Percentiles rank a stretch among this genome's conserved stretches.
Evolutionary conservation across 805 yeast genomes (phyloP).

Genomic region (Candida patagonica): DNA sequence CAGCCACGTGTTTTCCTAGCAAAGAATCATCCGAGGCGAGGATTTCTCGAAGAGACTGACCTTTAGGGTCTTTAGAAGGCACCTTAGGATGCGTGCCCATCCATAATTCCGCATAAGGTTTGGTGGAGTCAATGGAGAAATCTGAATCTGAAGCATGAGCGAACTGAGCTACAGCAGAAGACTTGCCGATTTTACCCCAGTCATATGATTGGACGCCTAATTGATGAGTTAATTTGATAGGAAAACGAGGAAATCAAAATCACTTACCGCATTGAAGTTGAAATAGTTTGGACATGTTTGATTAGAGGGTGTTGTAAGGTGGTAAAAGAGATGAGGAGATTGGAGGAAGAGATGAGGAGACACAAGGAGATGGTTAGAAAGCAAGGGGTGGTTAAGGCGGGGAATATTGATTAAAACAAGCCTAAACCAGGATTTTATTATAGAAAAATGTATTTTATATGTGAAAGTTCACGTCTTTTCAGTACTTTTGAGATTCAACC

Average conservation of each 20-base stretch:
- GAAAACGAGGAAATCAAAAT: not conserved
- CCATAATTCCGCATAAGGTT: constrained; percentile 97
- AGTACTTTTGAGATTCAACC: too few relatives aligned
- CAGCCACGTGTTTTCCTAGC: constrained; percentile 50
- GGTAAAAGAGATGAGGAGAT: too few relatives aligned
- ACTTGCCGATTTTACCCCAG: constrained; percentile 80
- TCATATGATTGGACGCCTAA: constrained; percentile 71
- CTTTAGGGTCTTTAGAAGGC: constrained; percentile 57
- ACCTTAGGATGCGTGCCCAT: constrained; percentile 97
- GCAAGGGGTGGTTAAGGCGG: not conserved
- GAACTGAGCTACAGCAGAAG: constrained; percentile 83
- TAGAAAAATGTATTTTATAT: too few relatives aligned
- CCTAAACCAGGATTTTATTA: too few relatives aligned
- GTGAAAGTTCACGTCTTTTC: too few relatives aligned
- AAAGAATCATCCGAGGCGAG: constrained; percentile 42
- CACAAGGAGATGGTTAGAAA: not conserved
- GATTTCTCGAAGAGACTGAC: constrained; percentile 56
- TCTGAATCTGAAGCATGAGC: constrained; percentile 61
- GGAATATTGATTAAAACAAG: not conserved
- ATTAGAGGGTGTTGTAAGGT: too few relatives aligned
- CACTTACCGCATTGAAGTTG: constrained; percentile 30
- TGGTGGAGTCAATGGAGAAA: constrained; percentile 53
- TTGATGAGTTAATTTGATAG: constrained; percentile 26
- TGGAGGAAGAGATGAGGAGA: too few relatives aligned
- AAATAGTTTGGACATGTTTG: constrained; percentile 15